Evolutionary conservation across 2,329 filamentous ascomycete species (phyloP).

Genomic region (Talaromyces sp.): DNA sequence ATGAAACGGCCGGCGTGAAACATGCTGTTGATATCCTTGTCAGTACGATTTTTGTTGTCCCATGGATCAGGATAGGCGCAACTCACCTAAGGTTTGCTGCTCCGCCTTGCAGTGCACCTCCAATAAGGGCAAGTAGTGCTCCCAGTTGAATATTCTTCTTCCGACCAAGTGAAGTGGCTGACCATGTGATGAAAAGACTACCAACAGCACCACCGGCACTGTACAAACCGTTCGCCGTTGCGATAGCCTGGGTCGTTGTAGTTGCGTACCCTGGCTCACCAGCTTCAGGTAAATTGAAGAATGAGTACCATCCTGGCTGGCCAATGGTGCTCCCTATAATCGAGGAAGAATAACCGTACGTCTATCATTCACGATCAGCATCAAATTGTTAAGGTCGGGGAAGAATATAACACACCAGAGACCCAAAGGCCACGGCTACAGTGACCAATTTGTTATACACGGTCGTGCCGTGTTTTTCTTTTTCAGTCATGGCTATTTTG

Average conservation of each 20-base stretch:
- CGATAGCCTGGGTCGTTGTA: constrained; percentile 47
- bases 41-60: background rate
- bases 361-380: constrained; percentile 29
- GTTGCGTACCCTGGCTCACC: constrained; percentile 46
- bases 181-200: constrained; percentile 51
- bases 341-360: constrained; percentile 52
- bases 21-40: constrained; percentile 30
- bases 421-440: constrained; percentile 39
- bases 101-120: constrained; percentile 48
- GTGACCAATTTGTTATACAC: constrained; percentile 25
- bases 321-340: constrained; percentile 53
- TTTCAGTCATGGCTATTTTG: background rate
- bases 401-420: constrained; percentile 27
- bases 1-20: constrained; percentile 46
- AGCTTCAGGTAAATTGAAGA: constrained; percentile 46
- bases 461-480: background rate
- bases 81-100: constrained; percentile 43
- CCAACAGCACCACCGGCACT: constrained; percentile 50
- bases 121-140: constrained; percentile 43
- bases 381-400: background rate
- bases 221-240: constrained; percentile 50
- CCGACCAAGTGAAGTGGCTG: constrained; percentile 44
- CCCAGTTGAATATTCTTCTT: constrained; percentile 49
- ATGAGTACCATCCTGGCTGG: constrained; percentile 52
- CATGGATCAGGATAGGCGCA: too few species aligned